phyloP scores from a whole-genome alignment of 169 alveolate species.

The Plasmodium sp. region DNA sequence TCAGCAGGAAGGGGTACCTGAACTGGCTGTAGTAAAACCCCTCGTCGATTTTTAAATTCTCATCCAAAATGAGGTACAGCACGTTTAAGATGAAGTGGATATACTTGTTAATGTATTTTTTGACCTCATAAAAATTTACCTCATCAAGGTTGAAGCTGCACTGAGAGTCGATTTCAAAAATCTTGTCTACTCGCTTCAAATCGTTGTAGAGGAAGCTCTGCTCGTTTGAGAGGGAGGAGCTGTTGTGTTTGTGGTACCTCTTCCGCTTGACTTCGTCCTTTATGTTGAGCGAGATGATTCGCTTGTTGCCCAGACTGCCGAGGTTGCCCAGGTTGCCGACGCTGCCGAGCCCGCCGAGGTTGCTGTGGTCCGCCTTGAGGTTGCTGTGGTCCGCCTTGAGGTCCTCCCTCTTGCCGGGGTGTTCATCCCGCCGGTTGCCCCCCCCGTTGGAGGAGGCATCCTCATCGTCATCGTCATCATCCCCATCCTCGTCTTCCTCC shows the following conservation, averaged over 20 bases:
- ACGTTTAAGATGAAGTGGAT: constrained; percentile 41
- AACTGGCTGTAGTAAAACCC: constrained; percentile 38
- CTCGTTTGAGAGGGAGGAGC: background rate
- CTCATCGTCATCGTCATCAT: background rate
- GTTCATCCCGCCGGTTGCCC: background rate
- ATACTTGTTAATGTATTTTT: constrained; percentile 46
- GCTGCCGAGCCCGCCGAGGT: background rate
- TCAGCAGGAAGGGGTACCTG: constrained; percentile 51
- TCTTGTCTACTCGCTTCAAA: constrained; percentile 39
- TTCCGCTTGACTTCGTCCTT: constrained; percentile 27
- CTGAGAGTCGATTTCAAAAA: constrained; percentile 56
- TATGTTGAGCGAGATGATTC: constrained; percentile 18
- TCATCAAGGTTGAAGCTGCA: constrained; percentile 54
- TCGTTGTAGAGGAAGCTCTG: constrained; percentile 42
- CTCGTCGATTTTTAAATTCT: constrained; percentile 48
- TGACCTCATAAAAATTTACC: constrained; percentile 35
- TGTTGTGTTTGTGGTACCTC: background rate
- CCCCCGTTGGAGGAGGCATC: background rate
- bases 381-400: background rate
- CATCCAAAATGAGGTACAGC: constrained; percentile 35
- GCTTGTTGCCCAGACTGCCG: background rate
- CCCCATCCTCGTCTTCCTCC: background rate
- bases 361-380: background rate
- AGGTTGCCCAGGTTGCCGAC: background rate
- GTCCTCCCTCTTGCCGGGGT: background rate